Base-by-base conservation (phyloP, 768 basidiomycete genomes). In the Brasilioporus rufonigricans region DNA sequence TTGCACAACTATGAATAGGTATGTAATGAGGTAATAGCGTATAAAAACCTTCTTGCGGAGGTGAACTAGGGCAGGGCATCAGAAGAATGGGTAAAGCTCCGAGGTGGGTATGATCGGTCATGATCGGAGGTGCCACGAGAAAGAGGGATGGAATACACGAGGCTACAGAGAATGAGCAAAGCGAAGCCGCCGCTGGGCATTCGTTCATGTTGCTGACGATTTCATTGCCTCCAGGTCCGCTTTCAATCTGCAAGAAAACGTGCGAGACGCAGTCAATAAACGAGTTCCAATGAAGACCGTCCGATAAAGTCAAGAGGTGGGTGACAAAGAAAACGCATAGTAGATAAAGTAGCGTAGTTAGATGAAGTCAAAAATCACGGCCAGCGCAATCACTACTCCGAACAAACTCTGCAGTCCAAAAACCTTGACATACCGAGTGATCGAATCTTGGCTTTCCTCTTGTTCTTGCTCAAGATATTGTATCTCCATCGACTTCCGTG, bases 401-500 rank as follows among this genome's bases (percentile, higher is more conserved):
- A 80, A 68, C 59, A 83, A 80, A 66, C 79, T 77, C 70, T 84
- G 82, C 62, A 82, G 71, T 62, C 79, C 76, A 72, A 83, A 84
- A 61, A 81, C 73, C 65, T 73, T 75, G 65, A 84, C 87, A 74
- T 87, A 92, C 90, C 86, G 82, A 65, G 84, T 84, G 53, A 91
- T 85, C 55, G 84, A 80, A 64, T 89, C 87, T 61, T 85, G 78
- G 57, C 64, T 82, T 61, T 93, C 91, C 39, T 91, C 89, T 65
- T 87, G 83, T 24, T 91, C 89, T 66, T 84, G 81, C 65, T 90
- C 89, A 52, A 90, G 77, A 70, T 85, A 89, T 60, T 83, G 78
- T 44, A 92, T 86, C 72, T 93, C 91, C 88, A 93, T 86, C 53
- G 78, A 77, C 70, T 90, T 91, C 57, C 86, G 78, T 6, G 73